A percentile compares a stretch with the other conserved stretches of the same genome.
phyloP scores from a whole-genome alignment of 768 basidiomycete species.

The Boletus coccyginus region DNA sequence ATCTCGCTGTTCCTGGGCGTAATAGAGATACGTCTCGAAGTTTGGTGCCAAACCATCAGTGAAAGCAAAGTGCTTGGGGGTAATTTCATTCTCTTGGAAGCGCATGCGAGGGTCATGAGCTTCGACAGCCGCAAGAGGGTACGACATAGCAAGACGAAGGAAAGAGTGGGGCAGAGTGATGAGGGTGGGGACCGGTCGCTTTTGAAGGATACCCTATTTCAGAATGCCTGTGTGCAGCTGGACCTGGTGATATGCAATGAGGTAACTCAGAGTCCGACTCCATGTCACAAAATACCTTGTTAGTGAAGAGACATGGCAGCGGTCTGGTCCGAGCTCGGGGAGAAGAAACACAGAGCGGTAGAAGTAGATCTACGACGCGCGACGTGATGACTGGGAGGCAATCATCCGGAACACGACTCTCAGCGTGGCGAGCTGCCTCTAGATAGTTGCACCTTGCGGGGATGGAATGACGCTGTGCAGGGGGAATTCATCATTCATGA shows the following conservation, averaged over 20 bases:
- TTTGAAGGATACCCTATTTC: constrained; percentile 2
- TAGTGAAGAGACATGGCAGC: not conserved
- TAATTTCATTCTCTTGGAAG: not conserved
- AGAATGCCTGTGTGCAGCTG: not conserved
- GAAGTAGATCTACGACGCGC: no score
- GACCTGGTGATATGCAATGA: not conserved
- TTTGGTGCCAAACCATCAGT: constrained; percentile 26
- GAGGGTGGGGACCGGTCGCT: not conserved
- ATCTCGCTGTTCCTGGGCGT: constrained; percentile 29
- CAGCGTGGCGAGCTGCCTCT: no score
- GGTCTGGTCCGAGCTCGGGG: not conserved
- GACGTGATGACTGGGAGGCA: no score
- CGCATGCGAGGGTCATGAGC: constrained; percentile 18
- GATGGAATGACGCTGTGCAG: no score
- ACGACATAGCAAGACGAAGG: constrained; percentile 17
- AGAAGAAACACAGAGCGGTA: no score
- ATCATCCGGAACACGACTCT: no score
- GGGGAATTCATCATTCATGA: no score
- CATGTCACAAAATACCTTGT: not conserved
- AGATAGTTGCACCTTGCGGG: no score
- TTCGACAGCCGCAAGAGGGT: constrained; percentile 16
- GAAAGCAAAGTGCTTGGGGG: constrained; percentile 18
- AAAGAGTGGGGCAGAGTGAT: not conserved
- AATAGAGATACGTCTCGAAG: constrained; percentile 32
- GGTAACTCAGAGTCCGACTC: no score